Conservation (phyloP, 768 basidiomycete genomes). For the Amanita rubescens region DNA sequence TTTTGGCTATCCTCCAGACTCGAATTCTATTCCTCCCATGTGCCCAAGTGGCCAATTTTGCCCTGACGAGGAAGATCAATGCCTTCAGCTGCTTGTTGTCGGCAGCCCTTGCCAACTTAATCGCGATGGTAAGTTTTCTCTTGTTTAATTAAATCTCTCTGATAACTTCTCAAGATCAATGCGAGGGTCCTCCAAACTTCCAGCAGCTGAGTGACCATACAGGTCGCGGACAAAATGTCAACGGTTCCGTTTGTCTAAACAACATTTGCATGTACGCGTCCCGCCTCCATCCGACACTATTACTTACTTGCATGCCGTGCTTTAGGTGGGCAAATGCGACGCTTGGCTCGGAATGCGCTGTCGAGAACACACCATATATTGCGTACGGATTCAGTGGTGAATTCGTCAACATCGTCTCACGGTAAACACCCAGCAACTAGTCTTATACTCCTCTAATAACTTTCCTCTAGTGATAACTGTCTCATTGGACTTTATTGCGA, state of each 20-base stretch:
- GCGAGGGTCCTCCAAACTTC: constrained; percentile 60
- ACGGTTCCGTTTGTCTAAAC: constrained; percentile 81
- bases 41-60: constrained; percentile 66
- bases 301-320: constrained; percentile 1
- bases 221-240: constrained; percentile 64
- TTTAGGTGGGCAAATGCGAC: constrained; percentile 75
- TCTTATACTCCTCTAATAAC: not conserved
- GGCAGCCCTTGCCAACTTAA: constrained; percentile 76
- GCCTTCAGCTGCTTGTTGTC: constrained; percentile 51
- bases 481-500: constrained; percentile 72
- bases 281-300: not conserved
- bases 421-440: constrained; percentile 35
- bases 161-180: constrained; percentile 52
- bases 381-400: constrained; percentile 54
- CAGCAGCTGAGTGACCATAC: constrained; percentile 54
- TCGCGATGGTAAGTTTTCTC: constrained; percentile 60
- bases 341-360: constrained; percentile 49
- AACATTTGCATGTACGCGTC: constrained; percentile 71
- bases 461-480: constrained; percentile 57
- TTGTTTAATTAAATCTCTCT: not conserved
- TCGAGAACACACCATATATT: constrained; percentile 77
- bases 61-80: constrained; percentile 74
- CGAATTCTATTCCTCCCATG: constrained; percentile 43
- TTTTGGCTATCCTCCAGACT: constrained; percentile 49
- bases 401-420: constrained; percentile 74